A percentile compares a stretch with the other conserved stretches of the same genome.
phyloP scores from a whole-genome alignment of 768 basidiomycete species.

The Melanogaster broomeanus region DNA sequence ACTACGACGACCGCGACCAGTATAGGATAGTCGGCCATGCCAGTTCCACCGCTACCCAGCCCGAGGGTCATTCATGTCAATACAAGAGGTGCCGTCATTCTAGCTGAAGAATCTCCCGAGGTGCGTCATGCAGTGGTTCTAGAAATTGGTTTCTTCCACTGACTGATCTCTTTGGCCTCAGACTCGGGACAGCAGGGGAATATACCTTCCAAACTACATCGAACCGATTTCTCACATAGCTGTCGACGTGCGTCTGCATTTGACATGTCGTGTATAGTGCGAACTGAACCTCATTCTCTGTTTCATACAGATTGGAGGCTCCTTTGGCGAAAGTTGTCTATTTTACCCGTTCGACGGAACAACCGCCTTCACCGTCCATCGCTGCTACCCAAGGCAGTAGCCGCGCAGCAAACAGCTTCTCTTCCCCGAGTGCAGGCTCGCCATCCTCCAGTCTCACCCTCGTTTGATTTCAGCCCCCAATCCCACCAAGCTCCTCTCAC shows the following conservation, averaged over 20 bases:
- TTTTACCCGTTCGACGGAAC: constrained; percentile 91
- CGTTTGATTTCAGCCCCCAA: constrained; percentile 22
- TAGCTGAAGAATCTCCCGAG: constrained; percentile 93
- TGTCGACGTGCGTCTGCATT: constrained; percentile 74
- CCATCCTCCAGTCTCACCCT: constrained; percentile 30
- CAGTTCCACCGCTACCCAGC: constrained; percentile 69
- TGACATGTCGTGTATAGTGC: background rate
- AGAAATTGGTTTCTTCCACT: constrained; percentile 9
- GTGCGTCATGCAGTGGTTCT: constrained; percentile 44
- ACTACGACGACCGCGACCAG: constrained; percentile 11
- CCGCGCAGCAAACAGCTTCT: constrained; percentile 46
- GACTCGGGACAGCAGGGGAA: constrained; percentile 94
- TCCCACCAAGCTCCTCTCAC: constrained; percentile 31
- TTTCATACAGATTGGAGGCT: constrained; percentile 82
- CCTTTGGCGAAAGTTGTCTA: constrained; percentile 97
- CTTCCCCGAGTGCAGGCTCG: constrained; percentile 37
- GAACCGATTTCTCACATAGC: constrained; percentile 98
- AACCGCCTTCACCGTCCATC: constrained; percentile 75
- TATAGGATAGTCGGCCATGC: constrained; percentile 33
- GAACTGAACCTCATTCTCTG: background rate
- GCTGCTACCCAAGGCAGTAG: constrained; percentile 60
- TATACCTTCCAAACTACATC: constrained; percentile 97
- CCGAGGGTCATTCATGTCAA: constrained; percentile 92
- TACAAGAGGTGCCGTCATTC: constrained; percentile 89
- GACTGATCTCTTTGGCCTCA: constrained; percentile 31